Evolutionary conservation across 2,329 filamentous ascomycete genomes (phyloP), one percentile per base, ranked within the genome.

Genomic region (Aspergillus clavatus): DNA sequence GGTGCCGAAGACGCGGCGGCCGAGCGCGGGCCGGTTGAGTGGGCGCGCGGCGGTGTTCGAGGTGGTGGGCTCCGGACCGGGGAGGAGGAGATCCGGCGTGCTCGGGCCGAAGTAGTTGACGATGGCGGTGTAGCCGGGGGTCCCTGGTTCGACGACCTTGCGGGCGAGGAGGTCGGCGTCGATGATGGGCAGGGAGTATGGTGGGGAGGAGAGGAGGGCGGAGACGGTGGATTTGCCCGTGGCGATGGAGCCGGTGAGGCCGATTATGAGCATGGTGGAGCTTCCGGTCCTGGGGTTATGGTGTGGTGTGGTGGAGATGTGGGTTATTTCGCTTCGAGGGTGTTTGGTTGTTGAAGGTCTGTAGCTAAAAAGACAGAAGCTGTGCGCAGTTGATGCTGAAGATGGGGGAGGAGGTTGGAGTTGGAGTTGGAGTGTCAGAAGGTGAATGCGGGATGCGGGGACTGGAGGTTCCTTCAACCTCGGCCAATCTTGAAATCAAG

Each of bases 221-320:
- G 93, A 95, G 44, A 96, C 89, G 55, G 91, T 98, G 37, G 91
- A 95, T 79, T 98, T 98, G 67, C 93, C 93, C 5, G 93, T 98
- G 49, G 93, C 93, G 64, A 98, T 97, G 50, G 90, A 95, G 65
- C 93, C 93, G 7, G 93, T 98, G 21, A 98, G 82, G 46, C 93
- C 93, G 59, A 98, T 89, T 61, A 98, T 83, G 39, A 97, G 81
- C 93, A 97, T 97, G 47, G 47, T 53, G n/a, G n/a, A n/a, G n/a
- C n/a, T n/a, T n/a, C n/a, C n/a, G n/a, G 43, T 21, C 22, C 28
- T 14, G 14, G 2, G 26, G 4, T 23, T 42, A 16, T 29, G 28
- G 11, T 40, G 16, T 28, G 3, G 36, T 27, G n/a, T 18, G 11
- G 5, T 18, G 18, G n/a, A 19, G 28, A 5, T 33, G 26, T 28